Evolutionary conservation across 176 grass and related monocot genomes (phyloP), one percentile per base, ranked within the genome.

Genomic region (Puccinellia tenuiflora): DNA sequence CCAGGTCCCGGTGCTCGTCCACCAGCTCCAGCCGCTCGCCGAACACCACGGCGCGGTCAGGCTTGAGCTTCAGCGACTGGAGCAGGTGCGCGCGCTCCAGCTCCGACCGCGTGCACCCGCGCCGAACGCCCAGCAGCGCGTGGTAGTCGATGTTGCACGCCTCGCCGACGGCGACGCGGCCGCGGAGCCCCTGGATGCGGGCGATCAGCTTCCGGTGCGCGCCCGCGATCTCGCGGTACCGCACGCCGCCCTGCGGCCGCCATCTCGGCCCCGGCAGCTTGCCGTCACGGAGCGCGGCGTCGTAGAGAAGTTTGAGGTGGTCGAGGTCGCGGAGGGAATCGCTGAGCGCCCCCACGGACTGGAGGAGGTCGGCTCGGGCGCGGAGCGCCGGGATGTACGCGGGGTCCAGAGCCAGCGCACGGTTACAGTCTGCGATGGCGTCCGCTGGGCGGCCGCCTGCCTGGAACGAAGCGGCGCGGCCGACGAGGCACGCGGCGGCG

Each of bases 321-420:
- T 99, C 97, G 0, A 96, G 91, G 84, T 99, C 97, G 12, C 90
- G 92, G 38, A 99, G 93, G 53, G 87, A 96, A 46, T 99, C 97
- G 16, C 87, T 78, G 31, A 96, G 76, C 0, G 93, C 91, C 2
- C 86, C 73, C 25, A 99, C 87, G 20, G 88, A 84, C 74, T 94
- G 87, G 12, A 96, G 90, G 15, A 99, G 88, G 63, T 89, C 91
- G 15, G 97, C 89, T 20, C 97, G 97, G 24, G 91, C 87, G 2
- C 93, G 89, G n/a, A 99, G 85, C 33, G 97, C 97, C 9, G 97
- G 93, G 69, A 99, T 96, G 76, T 87, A 99, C 1, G 97, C 88
- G 0, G 97, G 91, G 53, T 99, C 97, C 13, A 99, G 81, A 2
- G 97, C 89, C 0, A 99, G 93, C 18, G 97, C 91, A 8, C 89